Percentiles rank a stretch among this genome's conserved stretches.
Evolutionary conservation across 192 early-diverging fungal genomes (phyloP).

Genomic region (Gonapodya sp.): DNA sequence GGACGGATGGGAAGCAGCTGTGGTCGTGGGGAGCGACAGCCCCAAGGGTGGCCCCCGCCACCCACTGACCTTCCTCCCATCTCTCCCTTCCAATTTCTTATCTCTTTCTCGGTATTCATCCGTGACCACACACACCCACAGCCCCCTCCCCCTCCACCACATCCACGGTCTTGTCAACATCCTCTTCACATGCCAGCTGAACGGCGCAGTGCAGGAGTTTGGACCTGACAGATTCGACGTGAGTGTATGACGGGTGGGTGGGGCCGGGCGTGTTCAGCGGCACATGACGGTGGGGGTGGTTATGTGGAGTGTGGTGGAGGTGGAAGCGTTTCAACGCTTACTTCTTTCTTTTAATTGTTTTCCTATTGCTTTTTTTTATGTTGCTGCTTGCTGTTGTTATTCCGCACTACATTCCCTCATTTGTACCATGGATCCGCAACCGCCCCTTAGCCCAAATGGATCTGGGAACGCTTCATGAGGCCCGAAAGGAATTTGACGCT

Average conservation of each 20-base stretch:
- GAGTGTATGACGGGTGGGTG: neutral
- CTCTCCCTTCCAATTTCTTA: neutral
- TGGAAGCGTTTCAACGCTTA: too few relatives aligned
- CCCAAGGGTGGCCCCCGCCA: too few relatives aligned
- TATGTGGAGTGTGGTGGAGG: too few relatives aligned
- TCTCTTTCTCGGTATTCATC: neutral
- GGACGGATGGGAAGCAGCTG: too few relatives aligned
- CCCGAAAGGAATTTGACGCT: constrained; percentile 47
- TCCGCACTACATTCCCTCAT: constrained; percentile 12
- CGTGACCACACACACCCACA: neutral
- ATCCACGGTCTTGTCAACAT: constrained; percentile 64
- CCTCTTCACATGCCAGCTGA: constrained; percentile 52
- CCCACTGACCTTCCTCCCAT: too few relatives aligned
- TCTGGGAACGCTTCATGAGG: constrained; percentile 57
- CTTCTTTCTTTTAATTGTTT: too few relatives aligned
- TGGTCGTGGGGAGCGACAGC: too few relatives aligned
- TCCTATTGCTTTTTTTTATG: neutral
- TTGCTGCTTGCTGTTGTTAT: neutral
- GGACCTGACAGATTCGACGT: neutral
- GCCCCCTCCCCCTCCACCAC: constrained; percentile 73
- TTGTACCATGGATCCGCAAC: too few relatives aligned
- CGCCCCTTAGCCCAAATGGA: constrained; percentile 48
- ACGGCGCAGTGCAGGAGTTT: constrained; percentile 72
- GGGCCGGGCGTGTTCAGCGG: too few relatives aligned
- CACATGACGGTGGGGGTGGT: too few relatives aligned